Evolutionary conservation across 805 yeast genomes (phyloP), one percentile per base, ranked within the genome.

Genomic region (Wickerhamiella vanderwaltii): DNA sequence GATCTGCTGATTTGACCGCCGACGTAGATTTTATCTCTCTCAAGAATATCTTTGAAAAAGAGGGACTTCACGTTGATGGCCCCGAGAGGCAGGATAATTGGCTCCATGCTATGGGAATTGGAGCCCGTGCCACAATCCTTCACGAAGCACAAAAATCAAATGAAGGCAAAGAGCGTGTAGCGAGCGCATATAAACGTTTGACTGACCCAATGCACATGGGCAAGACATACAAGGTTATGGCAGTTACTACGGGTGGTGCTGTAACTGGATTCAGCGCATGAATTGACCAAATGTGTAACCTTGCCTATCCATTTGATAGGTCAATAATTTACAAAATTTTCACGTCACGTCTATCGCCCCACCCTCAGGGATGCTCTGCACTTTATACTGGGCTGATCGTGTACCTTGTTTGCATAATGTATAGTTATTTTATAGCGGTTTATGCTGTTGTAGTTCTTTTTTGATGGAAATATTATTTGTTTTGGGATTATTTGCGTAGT

Each of bases 21-120:
- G 93, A 84, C 55, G 94, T 84, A 9, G 94, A 84, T 57, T 84
- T 84, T 55, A 69, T 66, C 22, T 78, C 79, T 18, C 58, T 84
- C 40, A 61, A 60, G 11, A 48, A 49, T 22, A 48, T 56, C 3
- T 62, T 71, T 30, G 34, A 49, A 24, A 48, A 58, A 15, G 38
- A 50, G 18, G 38, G 44, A 1, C 54, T 65, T 39, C 46, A 55
- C 11, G 61, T 57, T 4, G 65, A 63, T 45, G 87, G 84, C 0
- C 81, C 85, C 1, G 69, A 67, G 1, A 76, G 75, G 31, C 94
- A 84, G 54, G 88, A 85, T 5, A 83, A 79, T 53, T 84, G 85
- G 77, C 65, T 84, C 16, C 79, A 79, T 50, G 68, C 69, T 29
- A 62, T 82, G 68, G 94, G 94, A 0, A 73, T 84, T 25, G 84